Evolutionary conservation across 2,329 filamentous ascomycete species (phyloP).

Genomic region (Meredithiella fracta): DNA sequence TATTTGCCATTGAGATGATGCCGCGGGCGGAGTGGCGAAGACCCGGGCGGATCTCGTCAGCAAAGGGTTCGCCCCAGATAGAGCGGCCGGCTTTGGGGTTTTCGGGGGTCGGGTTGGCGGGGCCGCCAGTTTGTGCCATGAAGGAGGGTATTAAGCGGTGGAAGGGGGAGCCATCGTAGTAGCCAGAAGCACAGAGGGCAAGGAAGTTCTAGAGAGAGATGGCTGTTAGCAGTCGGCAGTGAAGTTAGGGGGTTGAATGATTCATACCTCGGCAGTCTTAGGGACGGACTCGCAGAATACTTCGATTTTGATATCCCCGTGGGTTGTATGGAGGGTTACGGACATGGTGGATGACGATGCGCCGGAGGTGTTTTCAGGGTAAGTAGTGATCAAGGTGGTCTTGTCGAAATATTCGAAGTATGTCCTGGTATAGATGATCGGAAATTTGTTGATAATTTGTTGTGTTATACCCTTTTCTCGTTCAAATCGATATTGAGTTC

Average conservation of each 20-base stretch:
- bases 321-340: constrained; percentile 66
- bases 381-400: background rate
- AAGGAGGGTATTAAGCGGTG: constrained; percentile 68
- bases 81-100: constrained; percentile 53
- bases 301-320: constrained; percentile 86
- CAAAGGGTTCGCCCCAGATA: constrained; percentile 59
- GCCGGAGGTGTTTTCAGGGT: background rate
- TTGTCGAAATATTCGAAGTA: background rate
- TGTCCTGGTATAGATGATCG: no score
- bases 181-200: constrained; percentile 63
- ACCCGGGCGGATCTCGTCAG: constrained; percentile 62
- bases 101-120: constrained; percentile 35
- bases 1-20: constrained; percentile 64
- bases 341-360: constrained; percentile 28
- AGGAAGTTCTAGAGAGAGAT: constrained; percentile 54
- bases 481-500: no score
- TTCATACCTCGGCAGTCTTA: constrained; percentile 64
- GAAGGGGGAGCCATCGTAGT: constrained; percentile 60
- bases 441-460: no score
- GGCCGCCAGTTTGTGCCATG: constrained; percentile 63
- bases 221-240: background rate
- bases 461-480: no score
- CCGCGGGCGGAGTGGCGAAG: constrained; percentile 53
- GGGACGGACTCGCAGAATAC: constrained; percentile 91
- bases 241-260: background rate